Evolutionary conservation across 352 stramenopile genomes (phyloP).

Genomic region (Globisporangium barbulae): DNA sequence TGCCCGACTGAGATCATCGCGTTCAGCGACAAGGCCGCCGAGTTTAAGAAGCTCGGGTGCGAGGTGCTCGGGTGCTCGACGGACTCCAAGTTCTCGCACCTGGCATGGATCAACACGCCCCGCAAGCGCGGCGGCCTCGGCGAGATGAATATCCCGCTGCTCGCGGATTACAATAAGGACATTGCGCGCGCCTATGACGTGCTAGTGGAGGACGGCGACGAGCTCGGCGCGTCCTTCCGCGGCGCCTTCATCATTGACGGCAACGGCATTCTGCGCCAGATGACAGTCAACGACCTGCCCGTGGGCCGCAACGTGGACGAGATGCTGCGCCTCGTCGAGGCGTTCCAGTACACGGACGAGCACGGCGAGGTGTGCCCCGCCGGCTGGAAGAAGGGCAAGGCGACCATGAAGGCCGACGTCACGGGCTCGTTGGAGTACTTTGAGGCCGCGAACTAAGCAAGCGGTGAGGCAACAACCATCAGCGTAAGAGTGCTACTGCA

Average conservation of each 20-base stretch:
- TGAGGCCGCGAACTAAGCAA: conserved; percentile 17
- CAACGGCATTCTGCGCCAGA: conserved; percentile 41
- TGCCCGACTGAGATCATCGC: conserved; percentile 90
- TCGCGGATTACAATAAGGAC: conserved; percentile 87
- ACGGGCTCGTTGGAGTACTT: conserved; percentile 79
- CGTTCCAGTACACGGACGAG: conserved; percentile 76
- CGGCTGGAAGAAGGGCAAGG: conserved; percentile 70
- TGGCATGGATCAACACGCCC: conserved; percentile 88
- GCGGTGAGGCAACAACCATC: no score
- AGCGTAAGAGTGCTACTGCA: not conserved
- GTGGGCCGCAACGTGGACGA: conserved; percentile 72
- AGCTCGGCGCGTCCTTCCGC: conserved; percentile 72
- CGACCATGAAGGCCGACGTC: conserved; percentile 80
- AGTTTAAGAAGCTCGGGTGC: conserved; percentile 78
- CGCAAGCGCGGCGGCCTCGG: conserved; percentile 89
- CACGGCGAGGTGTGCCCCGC: conserved; percentile 71
- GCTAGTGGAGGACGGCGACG: conserved; percentile 57
- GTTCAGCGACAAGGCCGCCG: conserved; percentile 78
- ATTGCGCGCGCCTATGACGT: conserved; percentile 82
- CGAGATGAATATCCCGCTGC: conserved; percentile 88
- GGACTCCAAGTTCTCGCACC: conserved; percentile 88
- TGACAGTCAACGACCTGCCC: conserved; percentile 50
- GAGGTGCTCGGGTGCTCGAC: conserved; percentile 74
- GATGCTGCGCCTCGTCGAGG: conserved; percentile 61
- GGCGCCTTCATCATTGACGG: conserved; percentile 91